phyloP scores from a whole-genome alignment of 73 alveolate genomes.

The Paramecium pentaurelia region DNA sequence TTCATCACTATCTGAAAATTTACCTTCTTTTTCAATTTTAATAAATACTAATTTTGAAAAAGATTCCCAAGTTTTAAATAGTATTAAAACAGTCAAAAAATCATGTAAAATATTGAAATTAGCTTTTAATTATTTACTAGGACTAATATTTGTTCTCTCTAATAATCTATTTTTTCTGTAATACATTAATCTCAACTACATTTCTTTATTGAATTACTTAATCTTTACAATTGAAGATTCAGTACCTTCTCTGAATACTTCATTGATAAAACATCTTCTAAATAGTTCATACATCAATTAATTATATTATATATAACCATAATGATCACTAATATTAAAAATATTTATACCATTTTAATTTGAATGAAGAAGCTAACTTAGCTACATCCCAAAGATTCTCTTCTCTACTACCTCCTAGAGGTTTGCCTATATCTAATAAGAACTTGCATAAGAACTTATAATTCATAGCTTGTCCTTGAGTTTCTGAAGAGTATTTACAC shows the following conservation, averaged over 20 bases:
- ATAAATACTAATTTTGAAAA: neutral
- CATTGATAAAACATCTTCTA: neutral
- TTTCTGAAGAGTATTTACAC: constrained; percentile 39
- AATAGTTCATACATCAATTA: constrained; percentile 38
- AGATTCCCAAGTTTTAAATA: constrained; percentile 28
- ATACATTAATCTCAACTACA: neutral
- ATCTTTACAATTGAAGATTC: neutral
- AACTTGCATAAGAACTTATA: neutral
- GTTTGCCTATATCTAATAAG: constrained; percentile 4
- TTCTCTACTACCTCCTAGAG: neutral
- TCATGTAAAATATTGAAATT: constrained; percentile 22
- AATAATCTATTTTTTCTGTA: neutral
- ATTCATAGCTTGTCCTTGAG: constrained; percentile 3
- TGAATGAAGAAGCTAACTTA: neutral
- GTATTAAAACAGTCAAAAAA: neutral
- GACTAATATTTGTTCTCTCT: neutral
- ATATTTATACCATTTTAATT: neutral
- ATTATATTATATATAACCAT: constrained; percentile 7
- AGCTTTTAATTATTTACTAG: neutral
- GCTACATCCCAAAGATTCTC: constrained; percentile 37
- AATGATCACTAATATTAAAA: neutral
- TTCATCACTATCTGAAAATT: neutral
- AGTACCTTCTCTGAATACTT: neutral
- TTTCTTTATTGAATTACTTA: constrained; percentile 6
- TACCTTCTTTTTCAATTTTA: neutral